These are phyloP conservation scores for Rhizophagus sp. DNA, from an alignment of 192 early-diverging fungal species.

Conservation along the genomic window DNA sequence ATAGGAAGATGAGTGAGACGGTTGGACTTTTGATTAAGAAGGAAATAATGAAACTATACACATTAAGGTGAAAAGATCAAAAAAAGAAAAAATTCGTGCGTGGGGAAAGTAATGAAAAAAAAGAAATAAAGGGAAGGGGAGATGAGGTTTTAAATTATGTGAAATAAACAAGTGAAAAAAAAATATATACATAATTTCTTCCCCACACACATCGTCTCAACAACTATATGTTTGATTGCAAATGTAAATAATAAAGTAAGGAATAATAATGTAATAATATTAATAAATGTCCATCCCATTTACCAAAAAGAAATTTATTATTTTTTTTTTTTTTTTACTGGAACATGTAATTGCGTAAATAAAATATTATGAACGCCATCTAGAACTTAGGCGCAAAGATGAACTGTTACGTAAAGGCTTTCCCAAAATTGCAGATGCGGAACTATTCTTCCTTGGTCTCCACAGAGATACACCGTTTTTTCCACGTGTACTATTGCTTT, in stretches of 20 bases:
- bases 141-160: neutral
- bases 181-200: constrained; percentile 9
- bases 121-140: constrained; percentile 4
- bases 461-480: constrained; percentile 5
- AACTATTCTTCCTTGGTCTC: constrained; percentile 25
- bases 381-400: neutral
- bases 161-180: constrained; percentile 7
- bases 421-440: constrained; percentile 11
- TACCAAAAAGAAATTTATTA: constrained; percentile 1
- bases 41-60: constrained; percentile 7
- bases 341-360: neutral
- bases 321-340: neutral
- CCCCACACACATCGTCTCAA: neutral
- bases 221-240: neutral
- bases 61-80: neutral
- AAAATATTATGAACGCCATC: neutral
- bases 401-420: constrained; percentile 3
- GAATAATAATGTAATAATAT: neutral
- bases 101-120: neutral
- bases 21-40: neutral
- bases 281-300: constrained; percentile 21
- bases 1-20: neutral
- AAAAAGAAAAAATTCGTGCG: neutral
- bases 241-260: constrained; percentile 7
- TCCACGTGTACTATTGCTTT: neutral